These are phyloP conservation scores for Breynia disticha DNA, from an alignment of 441 rosid species.

Conservation along the genomic window DNA sequence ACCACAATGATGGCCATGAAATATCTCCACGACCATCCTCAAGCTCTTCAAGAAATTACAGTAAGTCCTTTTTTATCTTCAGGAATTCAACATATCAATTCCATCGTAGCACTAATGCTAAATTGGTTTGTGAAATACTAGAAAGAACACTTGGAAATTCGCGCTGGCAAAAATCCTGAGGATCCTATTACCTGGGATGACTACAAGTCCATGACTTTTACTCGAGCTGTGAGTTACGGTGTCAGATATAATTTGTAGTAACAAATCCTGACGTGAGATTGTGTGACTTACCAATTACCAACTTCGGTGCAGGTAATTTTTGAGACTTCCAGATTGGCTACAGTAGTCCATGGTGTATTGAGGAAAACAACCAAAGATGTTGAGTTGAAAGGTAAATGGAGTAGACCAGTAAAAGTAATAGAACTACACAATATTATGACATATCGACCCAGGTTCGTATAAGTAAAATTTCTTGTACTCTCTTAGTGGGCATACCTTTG, in stretches of 20 bases:
- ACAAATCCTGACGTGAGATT: background rate
- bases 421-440: too few relatives aligned
- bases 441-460: too few relatives aligned
- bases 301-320: conserved; percentile 26
- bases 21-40: conserved; percentile 48
- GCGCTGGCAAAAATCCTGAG: conserved; percentile 11
- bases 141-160: conserved; percentile 32
- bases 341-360: conserved; percentile 35
- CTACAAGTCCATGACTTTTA: conserved; percentile 33
- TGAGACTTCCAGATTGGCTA: conserved; percentile 36
- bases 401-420: too few relatives aligned
- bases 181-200: conserved; percentile 29
- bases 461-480: too few relatives aligned
- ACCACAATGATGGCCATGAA: conserved; percentile 63
- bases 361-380: conserved; percentile 33
- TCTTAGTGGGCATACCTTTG: too few relatives aligned
- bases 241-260: background rate
- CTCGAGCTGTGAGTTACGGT: conserved; percentile 26
- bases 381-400: conserved; percentile 29
- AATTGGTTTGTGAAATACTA: conserved; percentile 1
- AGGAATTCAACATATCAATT: background rate
- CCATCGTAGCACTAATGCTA: background rate
- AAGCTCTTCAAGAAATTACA: conserved; percentile 42
- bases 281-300: background rate
- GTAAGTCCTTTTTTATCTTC: conserved; percentile 21